A percentile compares a stretch with the other conserved stretches of the same genome.
phyloP scores from a whole-genome alignment of 2,329 filamentous ascomycete genomes.

The Penicillium sp. region DNA sequence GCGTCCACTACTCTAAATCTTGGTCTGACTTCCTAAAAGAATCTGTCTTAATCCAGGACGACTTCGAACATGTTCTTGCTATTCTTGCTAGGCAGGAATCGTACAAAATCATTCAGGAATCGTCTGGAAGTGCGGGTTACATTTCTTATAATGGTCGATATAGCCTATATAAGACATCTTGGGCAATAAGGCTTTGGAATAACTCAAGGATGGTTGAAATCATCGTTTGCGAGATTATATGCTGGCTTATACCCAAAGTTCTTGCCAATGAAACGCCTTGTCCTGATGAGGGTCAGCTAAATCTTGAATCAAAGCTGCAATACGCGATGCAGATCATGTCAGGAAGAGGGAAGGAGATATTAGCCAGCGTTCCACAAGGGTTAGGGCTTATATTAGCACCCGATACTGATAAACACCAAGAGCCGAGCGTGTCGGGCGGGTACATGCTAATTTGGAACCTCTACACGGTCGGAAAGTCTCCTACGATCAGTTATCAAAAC shows the following conservation, averaged over 20 bases:
- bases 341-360: constrained; percentile 16
- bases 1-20: background rate
- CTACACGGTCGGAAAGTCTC: constrained; percentile 12
- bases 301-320: constrained; percentile 6
- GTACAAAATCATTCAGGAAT: constrained; percentile 4
- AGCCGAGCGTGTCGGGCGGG: background rate
- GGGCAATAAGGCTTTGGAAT: constrained; percentile 26
- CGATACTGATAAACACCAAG: background rate
- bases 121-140: background rate
- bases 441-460: constrained; percentile 11
- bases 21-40: constrained; percentile 15
- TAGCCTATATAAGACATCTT: constrained; percentile 15
- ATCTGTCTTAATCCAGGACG: constrained; percentile 8
- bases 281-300: background rate
- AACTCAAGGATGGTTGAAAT: constrained; percentile 14
- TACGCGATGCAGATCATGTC: constrained; percentile 11
- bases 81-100: constrained; percentile 15
- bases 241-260: constrained; percentile 13
- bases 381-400: constrained; percentile 8
- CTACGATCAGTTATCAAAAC: background rate
- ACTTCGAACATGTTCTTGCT: constrained; percentile 3
- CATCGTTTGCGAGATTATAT: constrained; percentile 19
- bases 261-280: constrained; percentile 3
- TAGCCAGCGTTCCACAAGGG: constrained; percentile 24
- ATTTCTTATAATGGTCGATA: constrained; percentile 14